phyloP scores from a whole-genome alignment of 2,329 filamentous ascomycete genomes.

The Stachybotrys elegans region DNA sequence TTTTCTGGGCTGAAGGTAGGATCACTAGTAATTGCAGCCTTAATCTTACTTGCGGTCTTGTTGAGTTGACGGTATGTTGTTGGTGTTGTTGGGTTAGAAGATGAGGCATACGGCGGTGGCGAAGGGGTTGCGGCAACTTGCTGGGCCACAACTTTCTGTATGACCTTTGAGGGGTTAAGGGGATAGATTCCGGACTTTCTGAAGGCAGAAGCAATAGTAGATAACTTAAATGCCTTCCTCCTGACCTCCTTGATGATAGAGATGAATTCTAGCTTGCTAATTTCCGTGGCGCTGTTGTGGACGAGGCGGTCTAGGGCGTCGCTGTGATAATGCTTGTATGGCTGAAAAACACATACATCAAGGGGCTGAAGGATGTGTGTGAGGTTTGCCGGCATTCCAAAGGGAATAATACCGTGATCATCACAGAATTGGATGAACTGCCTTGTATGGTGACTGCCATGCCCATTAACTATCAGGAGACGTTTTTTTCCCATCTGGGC shows the following conservation, averaged over 20 bases:
- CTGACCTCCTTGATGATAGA: background rate
- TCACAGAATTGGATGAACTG: constrained; percentile 2
- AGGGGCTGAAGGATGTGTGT: constrained; percentile 3
- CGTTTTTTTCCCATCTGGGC: background rate
- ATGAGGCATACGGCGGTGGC: background rate
- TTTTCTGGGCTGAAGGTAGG: background rate
- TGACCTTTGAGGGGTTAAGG: background rate
- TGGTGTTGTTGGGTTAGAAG: background rate
- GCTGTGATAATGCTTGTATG: constrained; percentile 1
- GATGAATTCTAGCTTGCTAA: background rate
- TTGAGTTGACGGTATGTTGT: constrained; percentile 2
- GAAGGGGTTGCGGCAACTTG: background rate
- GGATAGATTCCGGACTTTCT: background rate
- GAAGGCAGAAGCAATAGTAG: background rate
- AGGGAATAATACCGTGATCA: constrained; percentile 2
- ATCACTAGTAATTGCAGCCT: background rate
- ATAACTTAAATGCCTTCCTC: background rate
- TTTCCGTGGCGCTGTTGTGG: background rate
- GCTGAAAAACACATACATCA: constrained; percentile 2
- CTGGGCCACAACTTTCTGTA: background rate
- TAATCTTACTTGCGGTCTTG: background rate
- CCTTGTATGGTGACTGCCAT: constrained; percentile 1
- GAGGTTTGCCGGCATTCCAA: constrained; percentile 2
- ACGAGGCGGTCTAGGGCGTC: background rate
- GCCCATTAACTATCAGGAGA: constrained; percentile 1